A percentile compares a stretch with the other conserved stretches of the same genome.
Evolutionary conservation across 2,329 filamentous ascomycete species (phyloP).

Genomic region (Neopestalotiopsis sp.): DNA sequence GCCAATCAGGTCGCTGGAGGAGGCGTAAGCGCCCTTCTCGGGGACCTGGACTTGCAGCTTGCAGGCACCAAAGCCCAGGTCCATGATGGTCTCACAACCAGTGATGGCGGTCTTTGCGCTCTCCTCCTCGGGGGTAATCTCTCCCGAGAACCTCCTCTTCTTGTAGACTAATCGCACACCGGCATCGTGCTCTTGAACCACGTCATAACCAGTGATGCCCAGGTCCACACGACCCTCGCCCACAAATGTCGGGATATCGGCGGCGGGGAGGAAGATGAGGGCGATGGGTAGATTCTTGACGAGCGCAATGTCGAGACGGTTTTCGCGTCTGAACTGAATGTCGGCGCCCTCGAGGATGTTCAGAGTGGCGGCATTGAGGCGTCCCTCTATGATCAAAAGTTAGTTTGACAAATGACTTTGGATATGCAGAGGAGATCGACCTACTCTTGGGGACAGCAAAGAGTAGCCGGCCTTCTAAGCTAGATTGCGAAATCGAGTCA

Average conservation of each 20-base stretch:
- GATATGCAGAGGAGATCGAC: slow-evolving; percentile 40
- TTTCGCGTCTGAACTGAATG: slow-evolving; percentile 95
- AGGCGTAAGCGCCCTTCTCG: slow-evolving; percentile 74
- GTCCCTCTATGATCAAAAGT: slow-evolving; percentile 70
- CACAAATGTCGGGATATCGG: slow-evolving; percentile 97
- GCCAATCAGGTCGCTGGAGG: slow-evolving; percentile 80
- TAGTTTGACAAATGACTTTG: slow-evolving; percentile 3
- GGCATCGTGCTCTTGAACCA: slow-evolving; percentile 88
- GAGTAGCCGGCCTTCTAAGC: slow-evolving; percentile 88
- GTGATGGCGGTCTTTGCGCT: slow-evolving; percentile 50
- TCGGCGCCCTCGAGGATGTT: slow-evolving; percentile 93
- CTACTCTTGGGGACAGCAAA: slow-evolving; percentile 98
- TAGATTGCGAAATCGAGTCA: slow-evolving; percentile 40
- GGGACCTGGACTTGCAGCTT: slow-evolving; percentile 97
- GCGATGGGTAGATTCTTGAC: slow-evolving; percentile 97
- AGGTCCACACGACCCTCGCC: slow-evolving; percentile 92
- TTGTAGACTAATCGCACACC: slow-evolving; percentile 55
- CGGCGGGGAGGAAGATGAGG: slow-evolving; percentile 94
- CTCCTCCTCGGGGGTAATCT: slow-evolving; percentile 47
- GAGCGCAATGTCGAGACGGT: slow-evolving; percentile 93
- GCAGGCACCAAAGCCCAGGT: slow-evolving; percentile 89
- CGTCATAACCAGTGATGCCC: slow-evolving; percentile 92
- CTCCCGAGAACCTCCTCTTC: slow-evolving; percentile 52
- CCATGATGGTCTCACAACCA: slow-evolving; percentile 84
- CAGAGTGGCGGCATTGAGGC: slow-evolving; percentile 84